Evolutionary conservation across 192 early-diverging fungal genomes (phyloP), one percentile per base, ranked within the genome.

Genomic region (Dimargaris cristalligena): DNA sequence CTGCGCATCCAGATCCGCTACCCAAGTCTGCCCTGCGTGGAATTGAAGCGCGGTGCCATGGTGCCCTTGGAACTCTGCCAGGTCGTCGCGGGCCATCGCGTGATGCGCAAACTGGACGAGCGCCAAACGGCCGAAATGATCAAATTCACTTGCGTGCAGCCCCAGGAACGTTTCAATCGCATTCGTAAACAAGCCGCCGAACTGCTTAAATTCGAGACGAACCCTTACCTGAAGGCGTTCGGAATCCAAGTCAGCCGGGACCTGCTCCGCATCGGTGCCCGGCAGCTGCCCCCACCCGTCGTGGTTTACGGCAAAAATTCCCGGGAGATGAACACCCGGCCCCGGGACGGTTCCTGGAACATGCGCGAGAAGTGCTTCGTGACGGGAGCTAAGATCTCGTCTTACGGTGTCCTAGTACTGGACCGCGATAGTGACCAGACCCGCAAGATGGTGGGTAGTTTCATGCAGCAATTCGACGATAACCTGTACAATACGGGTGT

Each of bases 71-170:
- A 98, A 74, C 75, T 94, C 32, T 93, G 91, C 71, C 75, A 78
- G 26, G 77, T 98, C 32, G 68, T 84, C 33, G 74, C 81, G 32
- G 91, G 90, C 50, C 91, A 92, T 71, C 79, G 90, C 44, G 81
- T 88, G 63, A 69, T 81, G 62, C 76, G 86, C 60, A 91, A 91
- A 63, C 67, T 94, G 35, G 82, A 89, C 61, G 88, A 93, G 51
- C 69, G 68, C 32, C 84, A 92, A 74, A 94, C 92, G 0, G 85
- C 89, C 0, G 91, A 97, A 62, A 94, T 97, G 92, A 93, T 97
- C 64, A 88, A 81, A 32, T 90, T 89, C 64, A 91, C 91, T 0
- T 91, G 88, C 63, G 82, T 87, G 67, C 76, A 74, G 32, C 94
- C 94, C 0, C 74, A 79, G 50, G 77, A 88, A n/a, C 87, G 92